phyloP scores from a whole-genome alignment of 139 green algal species.

The Edaphochlamys debaryana region DNA sequence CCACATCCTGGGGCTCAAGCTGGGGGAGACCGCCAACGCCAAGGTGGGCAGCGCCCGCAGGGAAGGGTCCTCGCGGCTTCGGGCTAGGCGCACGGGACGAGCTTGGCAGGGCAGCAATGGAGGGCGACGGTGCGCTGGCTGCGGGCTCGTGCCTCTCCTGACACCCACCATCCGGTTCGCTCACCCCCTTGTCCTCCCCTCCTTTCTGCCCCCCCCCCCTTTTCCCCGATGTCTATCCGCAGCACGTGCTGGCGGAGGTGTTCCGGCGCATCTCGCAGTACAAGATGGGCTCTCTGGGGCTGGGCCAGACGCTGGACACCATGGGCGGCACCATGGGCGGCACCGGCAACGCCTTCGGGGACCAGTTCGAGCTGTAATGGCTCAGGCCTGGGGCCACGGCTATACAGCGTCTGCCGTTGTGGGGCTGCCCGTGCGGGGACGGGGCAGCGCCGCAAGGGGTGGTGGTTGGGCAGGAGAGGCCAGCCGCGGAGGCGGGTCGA shows the following conservation, averaged over 20 bases:
- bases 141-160: not conserved
- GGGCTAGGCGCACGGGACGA: too few relatives aligned
- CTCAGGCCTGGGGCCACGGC: too few relatives aligned
- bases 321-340: constrained; percentile 22
- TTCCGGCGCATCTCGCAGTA: constrained; percentile 73
- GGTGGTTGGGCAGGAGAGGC: too few relatives aligned
- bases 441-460: too few relatives aligned
- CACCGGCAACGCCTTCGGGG: constrained; percentile 22
- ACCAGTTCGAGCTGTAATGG: constrained; percentile 42
- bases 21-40: constrained; percentile 38
- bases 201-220: too few relatives aligned
- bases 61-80: too few relatives aligned
- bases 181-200: too few relatives aligned
- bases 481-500: too few relatives aligned
- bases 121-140: too few relatives aligned
- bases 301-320: constrained; percentile 39
- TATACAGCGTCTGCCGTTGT: too few relatives aligned
- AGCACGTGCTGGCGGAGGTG: constrained; percentile 67
- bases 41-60: constrained; percentile 41
- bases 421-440: too few relatives aligned
- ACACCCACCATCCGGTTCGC: not conserved
- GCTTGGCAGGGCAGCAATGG: too few relatives aligned
- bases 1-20: constrained; percentile 71
- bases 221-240: not conserved
- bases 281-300: constrained; percentile 65